These are phyloP conservation scores for Suillus paluster DNA, from an alignment of 768 basidiomycete species.

Conservation along the genomic window DNA sequence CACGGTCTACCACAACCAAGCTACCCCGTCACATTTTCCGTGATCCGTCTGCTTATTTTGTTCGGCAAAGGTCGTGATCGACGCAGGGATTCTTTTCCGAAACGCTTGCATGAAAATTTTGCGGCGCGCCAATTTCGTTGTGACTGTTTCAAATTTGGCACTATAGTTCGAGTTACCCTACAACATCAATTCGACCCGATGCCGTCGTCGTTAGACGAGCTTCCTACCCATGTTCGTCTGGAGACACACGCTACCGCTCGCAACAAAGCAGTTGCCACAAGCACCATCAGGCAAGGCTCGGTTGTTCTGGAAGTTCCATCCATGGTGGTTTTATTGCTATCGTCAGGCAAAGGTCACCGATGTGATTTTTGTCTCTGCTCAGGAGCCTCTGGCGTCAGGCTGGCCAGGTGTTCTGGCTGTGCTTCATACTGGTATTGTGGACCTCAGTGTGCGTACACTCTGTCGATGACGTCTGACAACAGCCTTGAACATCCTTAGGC, in stretches of 20 bases:
- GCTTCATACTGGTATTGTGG: slow-evolving; percentile 77
- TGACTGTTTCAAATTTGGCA: neutral
- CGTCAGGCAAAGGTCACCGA: slow-evolving; percentile 60
- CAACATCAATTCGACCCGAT: neutral
- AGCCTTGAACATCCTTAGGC: slow-evolving; percentile 46
- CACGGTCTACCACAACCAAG: neutral
- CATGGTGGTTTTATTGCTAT: slow-evolving; percentile 54
- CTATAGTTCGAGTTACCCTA: neutral
- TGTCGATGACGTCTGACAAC: slow-evolving; percentile 4
- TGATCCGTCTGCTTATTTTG: neutral
- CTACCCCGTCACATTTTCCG: neutral
- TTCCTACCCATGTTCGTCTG: slow-evolving; percentile 33
- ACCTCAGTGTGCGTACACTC: slow-evolving; percentile 53
- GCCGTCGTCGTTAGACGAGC: slow-evolving; percentile 1
- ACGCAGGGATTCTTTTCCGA: neutral
- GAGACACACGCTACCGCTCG: slow-evolving; percentile 53
- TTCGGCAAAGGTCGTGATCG: neutral
- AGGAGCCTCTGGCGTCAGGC: slow-evolving; percentile 30
- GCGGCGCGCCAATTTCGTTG: neutral
- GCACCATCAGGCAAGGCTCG: slow-evolving; percentile 47
- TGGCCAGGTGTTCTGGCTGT: slow-evolving; percentile 69
- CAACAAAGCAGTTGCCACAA: slow-evolving; percentile 51
- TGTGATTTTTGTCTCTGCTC: slow-evolving; percentile 67
- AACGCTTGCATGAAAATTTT: neutral
- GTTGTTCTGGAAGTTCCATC: slow-evolving; percentile 50